Evolutionary conservation across 345 rosid species (phyloP).

Genomic region (Hibiscus syriacus): DNA sequence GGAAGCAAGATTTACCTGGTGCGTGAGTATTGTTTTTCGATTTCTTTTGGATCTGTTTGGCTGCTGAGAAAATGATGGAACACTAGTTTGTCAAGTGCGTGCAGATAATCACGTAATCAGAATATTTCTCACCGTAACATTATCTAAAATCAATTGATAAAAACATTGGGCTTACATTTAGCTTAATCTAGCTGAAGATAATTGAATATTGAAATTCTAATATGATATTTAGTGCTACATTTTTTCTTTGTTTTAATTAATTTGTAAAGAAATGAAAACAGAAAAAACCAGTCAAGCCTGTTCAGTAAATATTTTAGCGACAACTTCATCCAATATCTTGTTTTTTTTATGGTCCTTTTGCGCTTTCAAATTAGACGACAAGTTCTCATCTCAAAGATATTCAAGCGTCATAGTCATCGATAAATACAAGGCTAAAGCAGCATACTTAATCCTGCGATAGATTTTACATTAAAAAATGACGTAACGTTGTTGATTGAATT

Average conservation of each 20-base stretch:
- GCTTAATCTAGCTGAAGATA: neutral
- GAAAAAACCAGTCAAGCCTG: neutral
- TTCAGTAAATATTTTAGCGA: too few relatives aligned
- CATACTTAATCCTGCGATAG: neutral
- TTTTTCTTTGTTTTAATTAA: neutral
- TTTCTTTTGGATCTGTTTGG: constrained; percentile 37
- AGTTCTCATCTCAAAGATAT: neutral
- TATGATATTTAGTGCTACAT: neutral
- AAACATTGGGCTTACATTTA: neutral
- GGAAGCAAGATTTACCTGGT: constrained; percentile 97
- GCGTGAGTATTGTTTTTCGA: constrained; percentile 23
- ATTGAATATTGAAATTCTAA: neutral
- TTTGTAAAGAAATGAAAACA: neutral
- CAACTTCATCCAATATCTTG: neutral
- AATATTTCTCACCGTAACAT: neutral
- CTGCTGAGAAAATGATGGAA: constrained; percentile 6
- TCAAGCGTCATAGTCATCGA: neutral
- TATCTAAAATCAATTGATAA: neutral
- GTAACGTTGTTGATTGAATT: constrained; percentile 5
- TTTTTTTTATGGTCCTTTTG: neutral
- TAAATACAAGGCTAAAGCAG: constrained; percentile 1
- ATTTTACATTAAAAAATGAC: neutral
- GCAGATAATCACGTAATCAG: neutral
- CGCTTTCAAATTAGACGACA: neutral
- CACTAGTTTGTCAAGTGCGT: neutral